Percentiles rank a stretch among this genome's conserved stretches.
phyloP scores from a whole-genome alignment of 805 yeast genomes.

The Schwanniomyces occidentalis region DNA sequence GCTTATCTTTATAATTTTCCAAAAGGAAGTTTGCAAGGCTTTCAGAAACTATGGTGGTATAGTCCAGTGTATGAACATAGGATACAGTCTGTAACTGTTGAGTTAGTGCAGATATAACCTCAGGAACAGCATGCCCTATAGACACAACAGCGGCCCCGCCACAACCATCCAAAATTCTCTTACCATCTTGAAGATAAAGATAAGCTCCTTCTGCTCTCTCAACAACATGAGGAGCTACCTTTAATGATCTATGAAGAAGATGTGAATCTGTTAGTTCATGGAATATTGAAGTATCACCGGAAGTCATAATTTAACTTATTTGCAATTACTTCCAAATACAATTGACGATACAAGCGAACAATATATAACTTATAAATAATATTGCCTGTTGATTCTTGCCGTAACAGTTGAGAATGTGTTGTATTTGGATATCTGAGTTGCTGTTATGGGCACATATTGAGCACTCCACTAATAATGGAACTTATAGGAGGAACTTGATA shows the following conservation, averaged over 20 bases:
- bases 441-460: too few species aligned
- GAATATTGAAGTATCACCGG: too few species aligned
- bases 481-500: too few species aligned
- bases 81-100: not conserved
- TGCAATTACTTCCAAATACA: too few species aligned
- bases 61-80: constrained; percentile 27
- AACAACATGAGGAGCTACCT: constrained; percentile 1
- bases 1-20: not conserved
- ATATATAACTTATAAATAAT: too few species aligned
- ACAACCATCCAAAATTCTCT: not conserved
- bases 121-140: not conserved
- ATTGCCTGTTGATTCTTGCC: too few species aligned
- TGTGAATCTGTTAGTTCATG: constrained; percentile 40
- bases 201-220: not conserved
- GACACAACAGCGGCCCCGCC: not conserved
- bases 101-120: not conserved
- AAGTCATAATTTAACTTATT: not conserved
- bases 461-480: too few species aligned
- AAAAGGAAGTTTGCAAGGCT: constrained; percentile 41
- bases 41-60: constrained; percentile 42
- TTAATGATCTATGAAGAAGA: constrained; percentile 4
- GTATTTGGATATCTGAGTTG: too few species aligned
- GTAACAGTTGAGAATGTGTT: too few species aligned
- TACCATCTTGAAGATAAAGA: constrained; percentile 2
- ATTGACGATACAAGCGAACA: too few species aligned